A percentile compares a stretch with the other conserved stretches of the same genome.
Evolutionary conservation across 805 yeast genomes (phyloP).

Genomic region (Cyberlindnera subsufficiens): DNA sequence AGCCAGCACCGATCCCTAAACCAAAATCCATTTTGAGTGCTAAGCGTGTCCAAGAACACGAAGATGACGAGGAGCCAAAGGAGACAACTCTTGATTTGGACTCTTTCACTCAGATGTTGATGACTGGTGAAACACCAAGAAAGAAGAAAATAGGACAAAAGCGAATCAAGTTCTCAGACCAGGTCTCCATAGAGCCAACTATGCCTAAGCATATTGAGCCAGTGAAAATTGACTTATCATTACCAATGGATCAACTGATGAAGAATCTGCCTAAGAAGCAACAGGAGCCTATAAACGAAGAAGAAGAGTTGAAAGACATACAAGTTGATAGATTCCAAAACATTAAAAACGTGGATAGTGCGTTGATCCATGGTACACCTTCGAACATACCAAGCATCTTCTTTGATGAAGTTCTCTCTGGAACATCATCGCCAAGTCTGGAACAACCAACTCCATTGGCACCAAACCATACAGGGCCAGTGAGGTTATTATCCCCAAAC

Average conservation of each 20-base stretch:
- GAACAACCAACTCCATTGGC: conserved; percentile 18
- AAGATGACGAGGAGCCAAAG: conserved; percentile 27
- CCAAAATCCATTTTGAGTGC: conserved; percentile 75
- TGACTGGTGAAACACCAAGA: conserved; percentile 72
- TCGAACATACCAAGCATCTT: conserved; percentile 40
- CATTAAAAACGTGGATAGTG: conserved; percentile 70
- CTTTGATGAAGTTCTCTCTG: conserved; percentile 20
- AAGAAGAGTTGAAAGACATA: conserved; percentile 66
- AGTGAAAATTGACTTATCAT: conserved; percentile 38
- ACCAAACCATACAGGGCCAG: conserved; percentile 26
- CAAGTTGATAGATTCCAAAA: conserved; percentile 70
- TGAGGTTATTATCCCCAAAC: conserved; percentile 13
- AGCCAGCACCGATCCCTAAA: conserved; percentile 62
- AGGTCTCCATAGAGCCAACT: conserved; percentile 29
- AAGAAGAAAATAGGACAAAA: conserved; percentile 32
- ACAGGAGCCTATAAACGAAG: conserved; percentile 53
- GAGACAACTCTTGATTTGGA: conserved; percentile 62
- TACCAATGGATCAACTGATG: conserved; percentile 72
- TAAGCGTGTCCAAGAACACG: conserved; percentile 45
- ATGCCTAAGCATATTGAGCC: conserved; percentile 15
- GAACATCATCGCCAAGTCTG: conserved; percentile 14
- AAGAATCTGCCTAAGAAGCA: conserved; percentile 32
- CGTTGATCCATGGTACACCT: conserved; percentile 65
- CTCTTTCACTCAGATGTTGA: conserved; percentile 73
- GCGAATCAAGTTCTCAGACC: conserved; percentile 69